Percentiles rank a stretch among this genome's conserved stretches.
Conservation (phyloP, 2,329 filamentous ascomycete species). For the Xylariaceae sp. region DNA sequence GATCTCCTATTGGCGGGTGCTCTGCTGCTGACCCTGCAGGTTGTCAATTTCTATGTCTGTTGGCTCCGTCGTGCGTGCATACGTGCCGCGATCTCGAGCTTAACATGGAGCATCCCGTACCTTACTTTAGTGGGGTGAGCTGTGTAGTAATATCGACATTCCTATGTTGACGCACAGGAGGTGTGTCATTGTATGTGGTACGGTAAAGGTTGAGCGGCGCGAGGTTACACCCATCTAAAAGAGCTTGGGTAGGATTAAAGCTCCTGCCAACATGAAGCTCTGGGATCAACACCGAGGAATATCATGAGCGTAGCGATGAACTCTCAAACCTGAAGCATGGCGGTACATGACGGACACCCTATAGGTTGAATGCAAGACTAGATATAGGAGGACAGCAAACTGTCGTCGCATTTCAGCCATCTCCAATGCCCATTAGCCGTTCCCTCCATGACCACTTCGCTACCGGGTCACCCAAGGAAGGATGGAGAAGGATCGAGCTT, state of each 20-base stretch:
- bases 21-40: conserved; percentile 18
- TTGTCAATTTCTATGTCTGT: conserved; percentile 19
- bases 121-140: conserved; percentile 21
- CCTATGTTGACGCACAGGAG: conserved; percentile 7
- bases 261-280: background rate
- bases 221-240: background rate
- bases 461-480: conserved; percentile 1
- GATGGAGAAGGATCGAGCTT: conserved; percentile 22
- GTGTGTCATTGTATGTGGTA: conserved; percentile 2
- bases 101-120: conserved; percentile 19
- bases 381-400: conserved; percentile 6
- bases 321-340: background rate
- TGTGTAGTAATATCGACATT: conserved; percentile 15
- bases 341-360: background rate
- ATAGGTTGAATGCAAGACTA: background rate
- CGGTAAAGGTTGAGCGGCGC: background rate
- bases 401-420: conserved; percentile 12
- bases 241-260: background rate
- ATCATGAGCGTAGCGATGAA: background rate
- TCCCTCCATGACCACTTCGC: background rate
- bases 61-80: conserved; percentile 14
- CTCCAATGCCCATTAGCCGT: conserved; percentile 7
- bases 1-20: conserved; percentile 24
- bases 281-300: conserved; percentile 1
- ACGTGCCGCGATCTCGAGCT: conserved; percentile 29